phyloP scores from a whole-genome alignment of 1,284 basidiomycete species.

The Rhodotorula glutinis region DNA sequence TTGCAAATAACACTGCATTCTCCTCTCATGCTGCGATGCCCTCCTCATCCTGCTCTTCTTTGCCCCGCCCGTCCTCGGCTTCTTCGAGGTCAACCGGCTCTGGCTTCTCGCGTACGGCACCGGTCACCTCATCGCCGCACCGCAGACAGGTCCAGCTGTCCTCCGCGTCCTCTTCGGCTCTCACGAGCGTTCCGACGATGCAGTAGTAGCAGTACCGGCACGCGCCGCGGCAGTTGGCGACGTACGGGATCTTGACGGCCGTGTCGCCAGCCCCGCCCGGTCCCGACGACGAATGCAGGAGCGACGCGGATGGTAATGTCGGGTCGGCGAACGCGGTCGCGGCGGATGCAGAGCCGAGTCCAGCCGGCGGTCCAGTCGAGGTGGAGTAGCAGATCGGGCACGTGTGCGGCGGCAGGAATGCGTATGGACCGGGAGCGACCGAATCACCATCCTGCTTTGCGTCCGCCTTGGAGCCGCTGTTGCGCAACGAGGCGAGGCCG shows the following conservation, averaged over 20 bases:
- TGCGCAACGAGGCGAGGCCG: conserved; percentile 16
- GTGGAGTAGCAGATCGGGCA: conserved; percentile 53
- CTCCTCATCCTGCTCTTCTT: neutral
- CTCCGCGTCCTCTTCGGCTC: conserved; percentile 34
- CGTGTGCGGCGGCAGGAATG: conserved; percentile 46
- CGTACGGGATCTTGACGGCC: conserved; percentile 40
- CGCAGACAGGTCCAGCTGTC: conserved; percentile 39
- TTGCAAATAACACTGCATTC: neutral
- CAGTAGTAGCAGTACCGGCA: conserved; percentile 45
- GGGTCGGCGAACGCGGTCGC: conserved; percentile 18
- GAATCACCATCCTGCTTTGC: conserved; percentile 38
- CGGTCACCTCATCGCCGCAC: conserved; percentile 31
- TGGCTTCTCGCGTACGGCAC: conserved; percentile 17
- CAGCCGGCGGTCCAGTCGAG: conserved; percentile 6
- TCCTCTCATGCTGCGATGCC: neutral
- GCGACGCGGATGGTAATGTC: conserved; percentile 18
- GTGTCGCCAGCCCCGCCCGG: conserved; percentile 17
- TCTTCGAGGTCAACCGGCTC: neutral
- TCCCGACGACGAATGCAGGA: neutral
- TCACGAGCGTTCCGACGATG: conserved; percentile 33
- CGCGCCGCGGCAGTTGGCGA: conserved; percentile 33
- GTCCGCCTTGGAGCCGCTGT: conserved; percentile 29
- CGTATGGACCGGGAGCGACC: conserved; percentile 42
- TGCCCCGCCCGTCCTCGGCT: conserved; percentile 1
- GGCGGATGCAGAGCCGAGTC: conserved; percentile 2